Base-by-base conservation (phyloP, 148 eudicot genomes). In the Vaccinium myrtillus region DNA sequence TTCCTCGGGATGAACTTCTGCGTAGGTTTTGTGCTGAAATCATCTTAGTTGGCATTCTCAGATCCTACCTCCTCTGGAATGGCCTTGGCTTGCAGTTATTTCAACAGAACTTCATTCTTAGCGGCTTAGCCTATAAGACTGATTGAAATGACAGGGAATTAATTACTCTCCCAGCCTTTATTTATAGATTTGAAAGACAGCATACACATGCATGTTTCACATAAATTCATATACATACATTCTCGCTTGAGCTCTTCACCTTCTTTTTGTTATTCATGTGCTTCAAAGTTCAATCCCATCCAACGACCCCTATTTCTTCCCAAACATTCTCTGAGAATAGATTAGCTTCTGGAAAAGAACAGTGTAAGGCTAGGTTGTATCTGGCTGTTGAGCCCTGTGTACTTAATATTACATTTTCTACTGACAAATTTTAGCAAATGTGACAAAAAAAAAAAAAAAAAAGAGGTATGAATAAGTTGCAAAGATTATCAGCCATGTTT, bases 1-100 rank as follows among this genome's bases (percentile, higher is more conserved):
- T 46, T 61, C 65, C 23, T 27, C 67, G 78, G 86, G 86, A 77
- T 32, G 21, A 84, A 82, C 65, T 84, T 84, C 65, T 61, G 49
- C 4, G 71, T 49, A 77, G 86, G 82, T 48, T 18, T 63, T 49
- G 36, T 59, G 61, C 82, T 84, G 76, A 50, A 63, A 78, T 39
- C 43, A 25, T 84, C 81, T 78, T 78, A 84, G 46, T 36, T 84
- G 82, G 86, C 83, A 36, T 84, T 84, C 54, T 84, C 86, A 2
- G 23, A 79, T 67, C 86, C 86, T 14, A 84, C 86, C 59, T 84
- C 82, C 21, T 36, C 77, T 69, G 86, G 83, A 53, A 84, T 43
- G 67, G 86, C 78, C 6, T 79, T 84, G 50, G 86, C 86, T 30
- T 79, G n/a, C 49, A 79, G 82, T 6, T 84, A 84, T 83, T 50